Evolutionary conservation across 2,329 filamentous ascomycete species (phyloP).

Genomic region (Neofusicoccum cordaticola): DNA sequence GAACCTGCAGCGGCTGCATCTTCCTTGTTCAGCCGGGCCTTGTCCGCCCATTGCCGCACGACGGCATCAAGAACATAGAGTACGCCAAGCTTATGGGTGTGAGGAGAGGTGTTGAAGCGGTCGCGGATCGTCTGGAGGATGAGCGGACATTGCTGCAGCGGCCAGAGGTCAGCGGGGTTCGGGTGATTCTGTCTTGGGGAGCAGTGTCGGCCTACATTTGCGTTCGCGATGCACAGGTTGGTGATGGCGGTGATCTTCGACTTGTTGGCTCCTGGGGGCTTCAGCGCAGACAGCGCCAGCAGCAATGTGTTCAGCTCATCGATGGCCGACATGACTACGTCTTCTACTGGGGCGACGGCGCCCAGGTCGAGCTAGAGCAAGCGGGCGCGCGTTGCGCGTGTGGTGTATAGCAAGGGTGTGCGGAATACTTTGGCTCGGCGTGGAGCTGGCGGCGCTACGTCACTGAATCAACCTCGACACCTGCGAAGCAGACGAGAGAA

Average conservation of each 20-base stretch:
- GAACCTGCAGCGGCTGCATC: conserved; percentile 72
- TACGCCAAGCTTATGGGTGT: conserved; percentile 96
- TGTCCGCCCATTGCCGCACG: conserved; percentile 97
- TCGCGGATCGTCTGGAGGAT: conserved; percentile 96
- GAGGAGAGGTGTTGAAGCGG: conserved; percentile 91
- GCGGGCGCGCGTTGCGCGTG: background rate
- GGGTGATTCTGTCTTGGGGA: conserved; percentile 73
- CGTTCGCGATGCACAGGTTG: conserved; percentile 68
- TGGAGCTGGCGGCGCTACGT: conserved; percentile 16
- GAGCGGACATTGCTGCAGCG: conserved; percentile 78
- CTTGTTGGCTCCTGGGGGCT: conserved; percentile 90
- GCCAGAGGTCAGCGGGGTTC: conserved; percentile 3
- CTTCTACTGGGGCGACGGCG: conserved; percentile 12
- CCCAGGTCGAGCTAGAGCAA: conserved; percentile 10
- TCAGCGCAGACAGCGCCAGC: conserved; percentile 86
- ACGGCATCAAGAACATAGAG: conserved; percentile 99
- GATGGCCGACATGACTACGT: conserved; percentile 64
- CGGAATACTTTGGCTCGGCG: conserved; percentile 3
- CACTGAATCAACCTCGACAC: conserved; percentile 16
- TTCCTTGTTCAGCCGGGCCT: conserved; percentile 83
- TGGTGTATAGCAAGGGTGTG: conserved; percentile 2
- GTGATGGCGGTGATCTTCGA: conserved; percentile 89
- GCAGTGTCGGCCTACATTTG: conserved; percentile 14
- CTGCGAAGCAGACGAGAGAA: conserved; percentile 9
- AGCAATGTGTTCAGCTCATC: conserved; percentile 86